These are phyloP conservation scores for Neofusicoccum parvum DNA, from an alignment of 2,329 filamentous ascomycete species.

Conservation along the genomic window DNA sequence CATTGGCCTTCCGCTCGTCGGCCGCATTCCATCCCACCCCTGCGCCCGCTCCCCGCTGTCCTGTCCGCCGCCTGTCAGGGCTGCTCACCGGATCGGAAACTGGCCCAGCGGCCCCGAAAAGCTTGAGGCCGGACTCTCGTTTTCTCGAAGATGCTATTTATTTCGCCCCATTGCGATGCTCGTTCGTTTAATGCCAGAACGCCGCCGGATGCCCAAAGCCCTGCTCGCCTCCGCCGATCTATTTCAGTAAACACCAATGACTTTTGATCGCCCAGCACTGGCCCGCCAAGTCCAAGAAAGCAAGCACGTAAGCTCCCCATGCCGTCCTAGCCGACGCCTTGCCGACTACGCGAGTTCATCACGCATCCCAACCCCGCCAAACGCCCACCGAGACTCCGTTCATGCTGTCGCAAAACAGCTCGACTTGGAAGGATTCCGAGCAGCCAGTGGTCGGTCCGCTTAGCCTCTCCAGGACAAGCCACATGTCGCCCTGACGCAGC, in stretches of 20 bases:
- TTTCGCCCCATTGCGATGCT: background rate
- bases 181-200: background rate
- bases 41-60: background rate
- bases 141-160: conserved; percentile 8
- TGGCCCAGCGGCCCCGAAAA: conserved; percentile 5
- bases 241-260: background rate
- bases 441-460: conserved; percentile 55
- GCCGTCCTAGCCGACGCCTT: conserved; percentile 3
- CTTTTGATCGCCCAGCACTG: conserved; percentile 1
- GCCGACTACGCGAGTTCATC: conserved; percentile 28
- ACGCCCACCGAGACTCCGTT: conserved; percentile 48
- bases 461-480: conserved; percentile 81
- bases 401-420: conserved; percentile 49
- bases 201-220: conserved; percentile 5
- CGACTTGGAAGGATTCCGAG: conserved; percentile 55
- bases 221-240: conserved; percentile 7
- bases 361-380: conserved; percentile 46
- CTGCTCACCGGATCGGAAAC: background rate
- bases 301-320: background rate
- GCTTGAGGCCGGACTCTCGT: background rate
- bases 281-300: conserved; percentile 1
- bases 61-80: background rate
- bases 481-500: conserved; percentile 59
- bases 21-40: background rate
- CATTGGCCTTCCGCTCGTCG: conserved; percentile 1